Percentiles rank a stretch among this genome's conserved stretches.
Conservation (phyloP, 2,329 filamentous ascomycete genomes). For the Xylariaceae sp. region DNA sequence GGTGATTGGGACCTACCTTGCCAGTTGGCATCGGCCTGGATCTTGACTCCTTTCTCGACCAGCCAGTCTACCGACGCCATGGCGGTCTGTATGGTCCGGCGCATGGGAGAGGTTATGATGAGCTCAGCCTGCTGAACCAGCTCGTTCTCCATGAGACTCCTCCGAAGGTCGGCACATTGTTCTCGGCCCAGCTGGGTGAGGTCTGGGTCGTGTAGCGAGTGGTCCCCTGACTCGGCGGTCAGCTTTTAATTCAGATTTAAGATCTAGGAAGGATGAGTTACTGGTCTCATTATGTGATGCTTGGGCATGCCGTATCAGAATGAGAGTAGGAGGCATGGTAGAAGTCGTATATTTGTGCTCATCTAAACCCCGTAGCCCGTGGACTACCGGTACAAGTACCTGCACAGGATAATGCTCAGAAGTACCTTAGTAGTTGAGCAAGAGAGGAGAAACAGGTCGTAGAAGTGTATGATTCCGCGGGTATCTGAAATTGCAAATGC, state of each 20-base stretch:
- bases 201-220: constrained; percentile 40
- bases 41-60: constrained; percentile 42
- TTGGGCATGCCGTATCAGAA: constrained; percentile 87
- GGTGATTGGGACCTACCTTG: constrained; percentile 53
- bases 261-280: constrained; percentile 27
- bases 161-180: constrained; percentile 39
- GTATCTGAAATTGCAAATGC: too few species aligned
- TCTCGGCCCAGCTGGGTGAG: constrained; percentile 40
- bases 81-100: constrained; percentile 58
- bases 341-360: too few species aligned
- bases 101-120: constrained; percentile 58
- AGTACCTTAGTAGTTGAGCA: too few species aligned
- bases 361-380: too few species aligned
- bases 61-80: constrained; percentile 51
- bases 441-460: too few species aligned
- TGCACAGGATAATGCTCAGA: too few species aligned
- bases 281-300: constrained; percentile 46
- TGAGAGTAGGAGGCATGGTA: constrained; percentile 51
- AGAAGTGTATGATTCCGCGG: too few species aligned
- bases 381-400: too few species aligned
- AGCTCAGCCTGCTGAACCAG: constrained; percentile 38
- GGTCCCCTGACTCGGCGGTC: constrained; percentile 33
- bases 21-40: constrained; percentile 55
- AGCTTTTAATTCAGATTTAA: too few species aligned
- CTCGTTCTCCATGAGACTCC: constrained; percentile 31